Percentiles rank a stretch among this genome's conserved stretches.
Conservation (phyloP, 2,329 filamentous ascomycete species). For the Neoscytalidium dimidiatum region DNA sequence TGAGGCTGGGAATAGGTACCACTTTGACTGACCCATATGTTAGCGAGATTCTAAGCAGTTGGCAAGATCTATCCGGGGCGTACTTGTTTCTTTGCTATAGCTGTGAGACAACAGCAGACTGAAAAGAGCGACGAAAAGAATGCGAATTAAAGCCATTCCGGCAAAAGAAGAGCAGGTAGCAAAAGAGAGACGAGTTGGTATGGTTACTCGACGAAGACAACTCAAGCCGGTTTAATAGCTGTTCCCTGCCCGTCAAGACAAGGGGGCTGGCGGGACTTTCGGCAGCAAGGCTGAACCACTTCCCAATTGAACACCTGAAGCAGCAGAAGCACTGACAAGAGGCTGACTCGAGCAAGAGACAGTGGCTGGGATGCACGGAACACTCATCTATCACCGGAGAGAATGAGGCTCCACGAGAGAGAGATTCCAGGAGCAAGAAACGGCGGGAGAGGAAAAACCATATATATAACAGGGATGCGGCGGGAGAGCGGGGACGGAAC, state of each 20-base stretch:
- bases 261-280: not conserved
- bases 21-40: conserved; percentile 15
- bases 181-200: not conserved
- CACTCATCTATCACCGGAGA: not conserved
- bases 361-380: not conserved
- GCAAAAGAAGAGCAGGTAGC: not conserved
- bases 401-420: not conserved
- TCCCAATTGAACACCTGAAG: not conserved
- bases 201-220: not conserved
- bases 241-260: not conserved
- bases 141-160: not conserved
- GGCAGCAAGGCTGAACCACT: not conserved
- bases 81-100: conserved; percentile 9
- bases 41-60: not conserved
- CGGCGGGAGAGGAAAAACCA: not conserved
- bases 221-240: not conserved
- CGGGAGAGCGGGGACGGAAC: not conserved
- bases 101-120: not conserved
- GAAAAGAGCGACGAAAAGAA: not conserved
- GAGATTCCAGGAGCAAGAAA: not conserved
- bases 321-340: not conserved
- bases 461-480: not conserved
- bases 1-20: conserved; percentile 40
- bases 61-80: not conserved
- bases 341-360: not conserved